phyloP scores from a whole-genome alignment of 768 basidiomycete species.

The Tremella fuciformis region DNA sequence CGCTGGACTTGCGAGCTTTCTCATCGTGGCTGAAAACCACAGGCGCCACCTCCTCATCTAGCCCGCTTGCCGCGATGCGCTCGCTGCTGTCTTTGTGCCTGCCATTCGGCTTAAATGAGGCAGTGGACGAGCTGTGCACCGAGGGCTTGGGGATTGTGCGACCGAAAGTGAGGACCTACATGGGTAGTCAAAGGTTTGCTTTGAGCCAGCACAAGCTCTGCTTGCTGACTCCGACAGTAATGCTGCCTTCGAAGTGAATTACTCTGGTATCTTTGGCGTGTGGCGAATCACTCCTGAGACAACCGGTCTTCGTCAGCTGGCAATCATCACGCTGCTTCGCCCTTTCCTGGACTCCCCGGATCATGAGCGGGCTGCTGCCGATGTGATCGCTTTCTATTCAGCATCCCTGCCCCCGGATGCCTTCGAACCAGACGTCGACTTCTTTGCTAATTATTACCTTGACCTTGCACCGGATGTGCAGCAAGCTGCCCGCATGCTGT shows the following conservation, averaged over 20 bases:
- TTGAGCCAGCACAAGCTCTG: too few species aligned
- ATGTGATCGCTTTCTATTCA: constrained; percentile 76
- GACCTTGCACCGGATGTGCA: constrained; percentile 70
- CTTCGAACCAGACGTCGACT: constrained; percentile 66
- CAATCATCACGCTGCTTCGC: constrained; percentile 66
- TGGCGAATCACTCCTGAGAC: constrained; percentile 74
- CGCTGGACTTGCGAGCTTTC: constrained; percentile 19
- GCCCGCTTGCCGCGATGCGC: constrained; percentile 59
- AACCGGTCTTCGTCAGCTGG: constrained; percentile 68
- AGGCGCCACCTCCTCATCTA: constrained; percentile 38
- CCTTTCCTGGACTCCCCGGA: constrained; percentile 74
- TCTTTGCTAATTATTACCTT: constrained; percentile 73
- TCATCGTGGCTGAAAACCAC: constrained; percentile 24
- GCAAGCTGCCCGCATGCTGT: constrained; percentile 70
- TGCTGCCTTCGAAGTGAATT: background rate
- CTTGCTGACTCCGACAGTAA: too few species aligned
- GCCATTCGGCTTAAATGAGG: constrained; percentile 66
- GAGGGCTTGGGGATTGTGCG: constrained; percentile 55
- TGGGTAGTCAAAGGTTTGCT: too few species aligned
- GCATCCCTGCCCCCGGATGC: constrained; percentile 65
- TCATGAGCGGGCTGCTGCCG: constrained; percentile 65
- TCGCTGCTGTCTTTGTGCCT: constrained; percentile 64
- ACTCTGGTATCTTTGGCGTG: constrained; percentile 52
- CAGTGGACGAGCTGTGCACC: constrained; percentile 68
- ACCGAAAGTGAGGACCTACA: background rate